phyloP scores from a whole-genome alignment of 2,329 filamentous ascomycete species.

The Trichoderma hamatum region DNA sequence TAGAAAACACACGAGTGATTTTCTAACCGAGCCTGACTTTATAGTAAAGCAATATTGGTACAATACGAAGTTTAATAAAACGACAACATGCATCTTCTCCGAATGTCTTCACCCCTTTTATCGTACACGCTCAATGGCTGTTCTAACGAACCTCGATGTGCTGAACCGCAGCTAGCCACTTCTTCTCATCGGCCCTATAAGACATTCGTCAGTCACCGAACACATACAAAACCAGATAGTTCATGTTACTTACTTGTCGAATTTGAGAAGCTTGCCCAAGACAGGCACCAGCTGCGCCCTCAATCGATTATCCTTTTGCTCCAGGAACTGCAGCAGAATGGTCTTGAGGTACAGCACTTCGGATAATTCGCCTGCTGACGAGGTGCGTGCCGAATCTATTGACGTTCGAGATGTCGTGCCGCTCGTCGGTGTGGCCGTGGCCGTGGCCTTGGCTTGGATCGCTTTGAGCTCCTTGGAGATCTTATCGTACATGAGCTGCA shows the following conservation, averaged over 20 bases:
- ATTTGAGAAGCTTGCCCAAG: constrained; percentile 72
- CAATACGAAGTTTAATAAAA: neutral
- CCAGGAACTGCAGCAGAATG: constrained; percentile 77
- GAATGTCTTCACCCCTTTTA: neutral
- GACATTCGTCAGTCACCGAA: neutral
- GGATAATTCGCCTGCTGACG: constrained; percentile 35
- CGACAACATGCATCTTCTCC: neutral
- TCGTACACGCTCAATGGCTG: neutral
- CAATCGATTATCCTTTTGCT: constrained; percentile 77
- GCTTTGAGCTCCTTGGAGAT: constrained; percentile 67
- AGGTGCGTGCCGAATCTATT: constrained; percentile 43
- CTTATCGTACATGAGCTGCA: constrained; percentile 76
- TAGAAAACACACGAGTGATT: neutral
- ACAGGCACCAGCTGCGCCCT: constrained; percentile 78
- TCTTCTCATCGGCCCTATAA: constrained; percentile 34
- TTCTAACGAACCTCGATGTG: constrained; percentile 31
- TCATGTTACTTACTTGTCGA: constrained; percentile 66
- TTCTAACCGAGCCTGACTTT: neutral
- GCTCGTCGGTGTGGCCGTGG: constrained; percentile 30
- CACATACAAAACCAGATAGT: neutral
- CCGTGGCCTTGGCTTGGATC: constrained; percentile 51
- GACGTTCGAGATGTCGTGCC: constrained; percentile 49
- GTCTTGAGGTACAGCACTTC: constrained; percentile 76
- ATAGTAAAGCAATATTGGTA: neutral
- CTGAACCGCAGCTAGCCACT: constrained; percentile 35